Conservation (phyloP, 768 basidiomycete genomes). For the Mycena maculata region DNA sequence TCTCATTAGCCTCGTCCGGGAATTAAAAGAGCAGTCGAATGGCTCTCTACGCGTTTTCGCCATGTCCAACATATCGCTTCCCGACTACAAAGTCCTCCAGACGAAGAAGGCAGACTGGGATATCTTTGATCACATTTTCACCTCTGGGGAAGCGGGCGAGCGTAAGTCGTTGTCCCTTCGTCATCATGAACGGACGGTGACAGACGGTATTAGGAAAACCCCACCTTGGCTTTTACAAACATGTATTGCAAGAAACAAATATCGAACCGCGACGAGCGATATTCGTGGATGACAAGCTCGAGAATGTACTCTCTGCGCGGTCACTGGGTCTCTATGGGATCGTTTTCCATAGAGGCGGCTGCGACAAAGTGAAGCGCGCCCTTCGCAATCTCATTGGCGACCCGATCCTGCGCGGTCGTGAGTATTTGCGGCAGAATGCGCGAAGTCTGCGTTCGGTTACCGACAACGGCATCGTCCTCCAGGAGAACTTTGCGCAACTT, state of each 20-base stretch:
- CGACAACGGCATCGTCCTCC: conserved; percentile 49
- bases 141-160: conserved; percentile 62
- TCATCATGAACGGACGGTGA: background rate
- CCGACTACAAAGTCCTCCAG: conserved; percentile 60
- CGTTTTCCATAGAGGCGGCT: conserved; percentile 53
- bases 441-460: conserved; percentile 59
- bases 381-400: conserved; percentile 62
- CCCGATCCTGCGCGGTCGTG: conserved; percentile 55
- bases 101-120: conserved; percentile 61
- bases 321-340: conserved; percentile 68
- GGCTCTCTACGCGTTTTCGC: conserved; percentile 57
- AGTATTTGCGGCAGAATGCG: conserved; percentile 55
- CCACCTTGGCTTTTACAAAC: conserved; percentile 60
- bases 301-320: conserved; percentile 68
- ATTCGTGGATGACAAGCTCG: conserved; percentile 71
- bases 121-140: conserved; percentile 62
- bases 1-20: conserved; percentile 59
- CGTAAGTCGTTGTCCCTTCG: conserved; percentile 57
- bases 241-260: conserved; percentile 57
- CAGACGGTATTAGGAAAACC: conserved; percentile 18
- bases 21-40: conserved; percentile 54
- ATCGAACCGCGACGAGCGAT: conserved; percentile 59
- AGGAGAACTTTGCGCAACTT: conserved; percentile 70
- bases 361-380: conserved; percentile 53
- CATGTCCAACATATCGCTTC: conserved; percentile 69